These are phyloP conservation scores for Naganishia albida DNA, from an alignment of 1,284 basidiomycete genomes.

Conservation along the genomic window DNA sequence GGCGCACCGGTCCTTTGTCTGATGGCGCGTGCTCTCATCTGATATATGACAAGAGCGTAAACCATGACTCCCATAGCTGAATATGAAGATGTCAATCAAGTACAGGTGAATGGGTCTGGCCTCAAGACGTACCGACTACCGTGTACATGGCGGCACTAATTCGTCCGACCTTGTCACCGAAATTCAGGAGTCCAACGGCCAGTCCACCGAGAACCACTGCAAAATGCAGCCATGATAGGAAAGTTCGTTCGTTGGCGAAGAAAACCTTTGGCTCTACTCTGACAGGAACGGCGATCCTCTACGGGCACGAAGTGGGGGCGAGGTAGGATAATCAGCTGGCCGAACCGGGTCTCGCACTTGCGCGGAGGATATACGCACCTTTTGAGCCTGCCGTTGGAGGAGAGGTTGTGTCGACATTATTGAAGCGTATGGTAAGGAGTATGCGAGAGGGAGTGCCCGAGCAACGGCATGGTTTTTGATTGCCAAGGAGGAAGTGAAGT, in stretches of 20 bases:
- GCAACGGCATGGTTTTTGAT: background rate
- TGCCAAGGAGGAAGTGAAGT: conserved; percentile 7
- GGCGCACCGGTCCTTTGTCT: conserved; percentile 87
- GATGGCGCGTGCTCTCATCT: conserved; percentile 93
- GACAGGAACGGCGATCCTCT: conserved; percentile 88
- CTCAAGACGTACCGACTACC: conserved; percentile 40
- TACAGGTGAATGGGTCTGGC: no score
- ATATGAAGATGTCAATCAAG: background rate
- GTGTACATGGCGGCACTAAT: conserved; percentile 57
- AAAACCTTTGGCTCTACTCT: conserved; percentile 83
- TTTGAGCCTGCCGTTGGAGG: conserved; percentile 92
- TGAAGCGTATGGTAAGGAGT: background rate
- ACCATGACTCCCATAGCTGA: conserved; percentile 91
- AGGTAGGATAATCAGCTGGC: background rate
- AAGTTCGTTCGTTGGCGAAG: conserved; percentile 90
- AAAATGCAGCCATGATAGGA: conserved; percentile 94
- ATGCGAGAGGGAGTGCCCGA: background rate
- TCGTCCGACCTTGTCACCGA: conserved; percentile 74
- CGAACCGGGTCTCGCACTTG: background rate
- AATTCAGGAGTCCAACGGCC: conserved; percentile 91
- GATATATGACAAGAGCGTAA: conserved; percentile 92
- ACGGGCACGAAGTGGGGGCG: background rate
- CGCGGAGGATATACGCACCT: conserved; percentile 47
- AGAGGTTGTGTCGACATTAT: conserved; percentile 98
- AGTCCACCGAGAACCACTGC: conserved; percentile 90